phyloP scores from a whole-genome alignment of 2,329 filamentous ascomycete species.

The Curvularia eragrostidis region DNA sequence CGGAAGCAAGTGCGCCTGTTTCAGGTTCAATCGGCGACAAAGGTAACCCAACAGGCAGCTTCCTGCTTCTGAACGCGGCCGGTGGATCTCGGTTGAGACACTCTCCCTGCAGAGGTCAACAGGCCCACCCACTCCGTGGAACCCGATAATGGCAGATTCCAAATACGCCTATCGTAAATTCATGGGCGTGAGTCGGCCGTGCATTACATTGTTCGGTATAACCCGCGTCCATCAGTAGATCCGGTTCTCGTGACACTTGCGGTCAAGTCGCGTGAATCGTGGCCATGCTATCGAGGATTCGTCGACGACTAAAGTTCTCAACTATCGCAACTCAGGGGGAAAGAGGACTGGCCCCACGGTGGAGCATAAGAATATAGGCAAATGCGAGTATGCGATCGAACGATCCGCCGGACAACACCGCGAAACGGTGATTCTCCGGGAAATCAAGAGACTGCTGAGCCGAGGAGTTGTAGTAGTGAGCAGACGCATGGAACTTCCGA shows the following conservation, averaged over 20 bases:
- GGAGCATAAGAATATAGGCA: slow-evolving; percentile 4
- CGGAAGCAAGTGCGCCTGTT: slow-evolving; percentile 14
- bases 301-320: not conserved
- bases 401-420: slow-evolving; percentile 2
- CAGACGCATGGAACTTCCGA: slow-evolving; percentile 7
- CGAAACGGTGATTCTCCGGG: slow-evolving; percentile 7
- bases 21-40: slow-evolving; percentile 7
- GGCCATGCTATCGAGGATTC: not conserved
- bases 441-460: slow-evolving; percentile 6
- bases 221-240: slow-evolving; percentile 7
- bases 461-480: not conserved
- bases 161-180: slow-evolving; percentile 18
- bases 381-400: slow-evolving; percentile 2
- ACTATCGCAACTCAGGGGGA: not conserved
- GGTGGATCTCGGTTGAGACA: slow-evolving; percentile 15
- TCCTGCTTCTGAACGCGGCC: slow-evolving; percentile 14
- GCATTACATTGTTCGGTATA: slow-evolving; percentile 5
- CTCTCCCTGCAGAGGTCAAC: slow-evolving; percentile 20
- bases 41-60: slow-evolving; percentile 9
- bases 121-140: slow-evolving; percentile 8
- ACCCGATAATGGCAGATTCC: slow-evolving; percentile 24
- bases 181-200: slow-evolving; percentile 2
- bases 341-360: slow-evolving; percentile 4
- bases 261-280: slow-evolving; percentile 1
- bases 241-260: slow-evolving; percentile 9